These are phyloP conservation scores for Myxozyma mucilagina DNA, from an alignment of 805 yeast genomes.

Conservation along the genomic window DNA sequence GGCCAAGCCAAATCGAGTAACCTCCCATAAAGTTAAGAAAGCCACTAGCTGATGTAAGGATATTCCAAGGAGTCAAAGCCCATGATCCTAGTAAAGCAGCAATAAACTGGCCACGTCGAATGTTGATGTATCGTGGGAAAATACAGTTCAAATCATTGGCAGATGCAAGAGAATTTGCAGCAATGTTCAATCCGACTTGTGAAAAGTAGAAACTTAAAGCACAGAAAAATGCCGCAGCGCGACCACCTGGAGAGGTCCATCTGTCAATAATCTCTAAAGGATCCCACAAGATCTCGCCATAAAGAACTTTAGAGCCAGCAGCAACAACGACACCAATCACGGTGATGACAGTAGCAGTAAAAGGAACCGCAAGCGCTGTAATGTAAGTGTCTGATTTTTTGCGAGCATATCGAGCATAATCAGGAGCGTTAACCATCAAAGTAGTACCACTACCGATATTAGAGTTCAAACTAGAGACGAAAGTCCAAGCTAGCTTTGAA, in stretches of 20 bases:
- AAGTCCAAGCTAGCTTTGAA: constrained; percentile 77
- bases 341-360: constrained; percentile 20
- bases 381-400: constrained; percentile 37
- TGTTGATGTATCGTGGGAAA: constrained; percentile 52
- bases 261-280: constrained; percentile 25
- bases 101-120: constrained; percentile 54
- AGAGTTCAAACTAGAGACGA: constrained; percentile 55
- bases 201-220: constrained; percentile 57
- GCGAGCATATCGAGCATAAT: constrained; percentile 50
- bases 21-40: constrained; percentile 44
- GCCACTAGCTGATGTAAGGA: constrained; percentile 43
- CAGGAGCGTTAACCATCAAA: constrained; percentile 52
- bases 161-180: constrained; percentile 49
- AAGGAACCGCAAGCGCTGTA: constrained; percentile 21
- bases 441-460: constrained; percentile 37
- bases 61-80: constrained; percentile 46
- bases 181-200: constrained; percentile 71
- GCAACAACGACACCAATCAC: constrained; percentile 30
- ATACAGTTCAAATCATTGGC: constrained; percentile 43
- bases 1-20: constrained; percentile 46
- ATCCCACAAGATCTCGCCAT: constrained; percentile 32
- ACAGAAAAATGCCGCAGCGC: constrained; percentile 32
- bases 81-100: constrained; percentile 41
- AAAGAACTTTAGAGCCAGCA: constrained; percentile 26
- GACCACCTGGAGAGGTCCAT: constrained; percentile 31